A percentile compares a stretch with the other conserved stretches of the same genome.
Evolutionary conservation across 164 flowering plant species (phyloP).

Genomic region (Stephania cephalantha): DNA sequence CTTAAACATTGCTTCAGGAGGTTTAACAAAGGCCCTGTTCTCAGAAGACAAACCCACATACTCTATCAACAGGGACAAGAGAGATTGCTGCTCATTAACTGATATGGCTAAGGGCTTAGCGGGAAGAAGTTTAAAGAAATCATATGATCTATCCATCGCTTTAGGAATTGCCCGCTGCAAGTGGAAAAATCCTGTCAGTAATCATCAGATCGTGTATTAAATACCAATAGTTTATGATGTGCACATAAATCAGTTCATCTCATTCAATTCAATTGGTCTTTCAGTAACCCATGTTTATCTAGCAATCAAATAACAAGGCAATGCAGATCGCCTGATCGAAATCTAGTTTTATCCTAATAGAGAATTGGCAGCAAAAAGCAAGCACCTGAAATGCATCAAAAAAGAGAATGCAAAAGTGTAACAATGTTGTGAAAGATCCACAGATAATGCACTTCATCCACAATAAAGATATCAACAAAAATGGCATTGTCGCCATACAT

Average conservation of each 20-base stretch:
- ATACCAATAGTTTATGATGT: neutral
- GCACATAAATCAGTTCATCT: neutral
- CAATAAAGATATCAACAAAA: too few species aligned
- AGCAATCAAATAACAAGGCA: too few species aligned
- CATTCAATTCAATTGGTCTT: neutral
- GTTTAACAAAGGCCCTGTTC: conserved; percentile 24
- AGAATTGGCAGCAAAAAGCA: too few species aligned
- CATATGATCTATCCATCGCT: conserved; percentile 61
- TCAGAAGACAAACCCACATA: conserved; percentile 39
- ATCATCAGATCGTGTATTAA: neutral
- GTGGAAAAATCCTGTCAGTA: conserved; percentile 10
- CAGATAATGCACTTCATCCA: too few species aligned
- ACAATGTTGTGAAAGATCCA: too few species aligned
- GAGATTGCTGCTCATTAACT: conserved; percentile 46
- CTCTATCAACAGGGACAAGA: conserved; percentile 59
- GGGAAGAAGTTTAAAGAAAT: conserved; percentile 62
- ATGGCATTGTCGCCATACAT: too few species aligned
- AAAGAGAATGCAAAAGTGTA: too few species aligned
- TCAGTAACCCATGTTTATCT: too few species aligned
- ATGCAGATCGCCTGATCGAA: too few species aligned
- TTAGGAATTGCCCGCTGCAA: conserved; percentile 64
- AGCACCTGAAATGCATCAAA: too few species aligned
- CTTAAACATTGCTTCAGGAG: conserved; percentile 57
- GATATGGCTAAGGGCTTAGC: conserved; percentile 42
- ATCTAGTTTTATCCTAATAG: too few species aligned